Base-by-base conservation (phyloP, 1,284 basidiomycete species). In the Blastosporella zonata region DNA sequence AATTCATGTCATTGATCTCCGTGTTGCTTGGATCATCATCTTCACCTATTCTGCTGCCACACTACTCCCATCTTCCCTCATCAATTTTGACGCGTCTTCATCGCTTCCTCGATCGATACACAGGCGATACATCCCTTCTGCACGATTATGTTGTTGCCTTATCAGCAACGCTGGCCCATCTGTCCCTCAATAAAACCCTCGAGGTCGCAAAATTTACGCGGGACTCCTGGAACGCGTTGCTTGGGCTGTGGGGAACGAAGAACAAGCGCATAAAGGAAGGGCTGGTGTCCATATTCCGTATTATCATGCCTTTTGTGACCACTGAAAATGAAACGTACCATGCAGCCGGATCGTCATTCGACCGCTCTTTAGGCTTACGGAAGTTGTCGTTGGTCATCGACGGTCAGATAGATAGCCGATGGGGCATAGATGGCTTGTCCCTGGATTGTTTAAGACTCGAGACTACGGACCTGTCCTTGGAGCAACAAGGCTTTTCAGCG, bases 221-320 rank as follows among this genome's bases (percentile, higher is more conserved):
- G 6, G 67, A 67, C 25, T 68, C 84, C 1, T 91, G 91, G 82
- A 70, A 81, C 37, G 63, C 67, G 6, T 62, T 97, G 3, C 71
- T 93, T 1, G 67, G 66, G 1, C 67, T 94, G 20, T 96, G 92
- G 91, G 71, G 75, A 1, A 83, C 83, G 6, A 90, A 89, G 67
- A 85, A 83, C 62, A 82, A 77, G 50, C 64, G 71, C 15, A 71
- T 84, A 57, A 89, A 90, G 57, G 81, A 85, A 56, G 73, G 75
- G 6, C 70, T 93, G 13, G 69, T 93, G 10, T 75, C 85, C 12
- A 73, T 90, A 6, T 66, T 96, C 21, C 77, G 79, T 8, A 72
- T 74, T 7, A 70, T 96, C 6, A 76, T 94, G 34, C 90, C 90
- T 0, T 91, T 83, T 63, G 67, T 90, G 28, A 77, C 78, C 15